phyloP scores from a whole-genome alignment of 139 green algal species.

The Chlorella vulgaris region DNA sequence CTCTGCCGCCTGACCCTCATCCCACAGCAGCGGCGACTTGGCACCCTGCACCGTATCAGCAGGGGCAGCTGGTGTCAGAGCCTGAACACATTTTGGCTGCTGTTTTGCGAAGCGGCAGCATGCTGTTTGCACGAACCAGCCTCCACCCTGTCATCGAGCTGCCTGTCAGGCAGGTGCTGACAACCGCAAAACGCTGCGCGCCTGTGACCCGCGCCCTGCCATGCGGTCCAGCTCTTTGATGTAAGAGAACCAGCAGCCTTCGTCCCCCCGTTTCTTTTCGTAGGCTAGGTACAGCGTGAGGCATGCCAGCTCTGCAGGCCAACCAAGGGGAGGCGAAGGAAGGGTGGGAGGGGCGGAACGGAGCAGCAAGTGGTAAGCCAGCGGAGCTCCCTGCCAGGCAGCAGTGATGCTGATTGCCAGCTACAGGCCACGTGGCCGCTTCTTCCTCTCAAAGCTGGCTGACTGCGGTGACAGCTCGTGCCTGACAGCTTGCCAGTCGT shows the following conservation, averaged over 20 bases:
- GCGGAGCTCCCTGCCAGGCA: background rate
- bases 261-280: slow-evolving; percentile 90
- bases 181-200: background rate
- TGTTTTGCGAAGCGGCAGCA: slow-evolving; percentile 5
- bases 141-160: background rate
- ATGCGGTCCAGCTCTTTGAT: slow-evolving; percentile 92
- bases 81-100: background rate
- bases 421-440: too few relatives aligned
- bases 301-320: slow-evolving; percentile 76
- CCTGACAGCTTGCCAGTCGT: slow-evolving; percentile 86
- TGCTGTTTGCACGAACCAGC: background rate
- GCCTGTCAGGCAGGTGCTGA: background rate
- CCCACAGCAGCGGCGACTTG: slow-evolving; percentile 88
- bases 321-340: too few relatives aligned
- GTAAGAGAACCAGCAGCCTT: slow-evolving; percentile 81
- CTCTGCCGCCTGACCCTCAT: slow-evolving; percentile 66
- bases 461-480: background rate
- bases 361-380: background rate
- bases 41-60: slow-evolving; percentile 53
- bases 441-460: too few relatives aligned
- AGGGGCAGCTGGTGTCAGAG: background rate
- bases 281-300: slow-evolving; percentile 94
- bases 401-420: too few relatives aligned
- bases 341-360: background rate
- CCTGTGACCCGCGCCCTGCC: slow-evolving; percentile 62